Conservation (phyloP, 2,329 filamentous ascomycete species). For the Paraphoma chrysanthemicola region DNA sequence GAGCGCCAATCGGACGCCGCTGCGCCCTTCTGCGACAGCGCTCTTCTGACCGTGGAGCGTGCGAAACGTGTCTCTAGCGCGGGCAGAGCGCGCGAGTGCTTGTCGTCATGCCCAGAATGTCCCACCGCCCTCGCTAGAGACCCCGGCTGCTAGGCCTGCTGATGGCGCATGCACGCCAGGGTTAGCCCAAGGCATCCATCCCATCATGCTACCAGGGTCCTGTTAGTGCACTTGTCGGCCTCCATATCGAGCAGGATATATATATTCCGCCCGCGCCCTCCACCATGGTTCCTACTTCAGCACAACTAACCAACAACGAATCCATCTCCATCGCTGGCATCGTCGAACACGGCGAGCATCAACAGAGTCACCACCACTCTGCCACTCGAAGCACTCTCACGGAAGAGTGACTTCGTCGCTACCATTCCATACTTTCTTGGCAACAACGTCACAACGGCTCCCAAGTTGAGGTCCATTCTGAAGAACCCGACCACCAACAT, state of each 20-base stretch:
- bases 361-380: slow-evolving; percentile 19
- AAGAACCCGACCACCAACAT: slow-evolving; percentile 41
- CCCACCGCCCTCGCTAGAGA: slow-evolving; percentile 39
- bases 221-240: slow-evolving; percentile 18
- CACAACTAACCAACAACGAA: slow-evolving; percentile 17
- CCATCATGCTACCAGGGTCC: slow-evolving; percentile 18
- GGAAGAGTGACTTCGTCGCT: slow-evolving; percentile 35
- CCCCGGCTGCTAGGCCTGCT: slow-evolving; percentile 7
- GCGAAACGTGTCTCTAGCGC: slow-evolving; percentile 26
- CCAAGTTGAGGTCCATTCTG: slow-evolving; percentile 37
- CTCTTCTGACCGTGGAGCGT: slow-evolving; percentile 30
- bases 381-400: slow-evolving; percentile 23
- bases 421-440: slow-evolving; percentile 29
- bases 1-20: slow-evolving; percentile 18
- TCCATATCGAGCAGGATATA: slow-evolving; percentile 41
- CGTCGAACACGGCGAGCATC: slow-evolving; percentile 12
- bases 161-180: slow-evolving; percentile 23
- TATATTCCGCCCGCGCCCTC: slow-evolving; percentile 34
- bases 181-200: slow-evolving; percentile 34
- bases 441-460: slow-evolving; percentile 40
- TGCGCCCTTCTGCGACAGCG: slow-evolving; percentile 15
- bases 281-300: slow-evolving; percentile 27
- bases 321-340: slow-evolving; percentile 6
- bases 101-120: slow-evolving; percentile 36
- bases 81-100: slow-evolving; percentile 13